A percentile compares a stretch with the other conserved stretches of the same genome.
These are phyloP conservation scores for Theobroma cacao DNA, from an alignment of 345 rosid species.

Conservation along the genomic window DNA sequence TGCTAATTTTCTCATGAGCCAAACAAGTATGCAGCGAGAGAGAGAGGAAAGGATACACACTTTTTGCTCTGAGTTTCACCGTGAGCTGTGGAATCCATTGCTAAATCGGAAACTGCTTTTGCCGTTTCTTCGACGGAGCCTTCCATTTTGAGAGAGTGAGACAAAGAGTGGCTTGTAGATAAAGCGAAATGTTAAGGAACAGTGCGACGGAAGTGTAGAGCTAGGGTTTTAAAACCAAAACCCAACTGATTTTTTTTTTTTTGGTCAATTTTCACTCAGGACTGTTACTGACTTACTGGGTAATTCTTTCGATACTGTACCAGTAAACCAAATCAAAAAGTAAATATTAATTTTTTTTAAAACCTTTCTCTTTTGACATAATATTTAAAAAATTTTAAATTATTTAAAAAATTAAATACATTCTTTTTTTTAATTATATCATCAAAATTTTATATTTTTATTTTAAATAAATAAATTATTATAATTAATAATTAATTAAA, in stretches of 20 bases:
- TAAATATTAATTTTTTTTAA: too few relatives aligned
- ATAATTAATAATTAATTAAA: too few relatives aligned
- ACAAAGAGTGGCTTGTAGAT: not conserved
- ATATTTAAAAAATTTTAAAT: too few relatives aligned
- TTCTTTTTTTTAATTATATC: too few relatives aligned
- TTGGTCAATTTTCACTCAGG: too few relatives aligned
- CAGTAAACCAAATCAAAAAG: too few relatives aligned
- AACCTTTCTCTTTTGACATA: too few relatives aligned
- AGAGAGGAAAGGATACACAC: conserved; percentile 26
- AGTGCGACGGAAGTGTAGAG: not conserved
- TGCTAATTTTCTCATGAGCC: not conserved
- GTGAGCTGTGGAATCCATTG: conserved; percentile 38
- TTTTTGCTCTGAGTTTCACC: conserved; percentile 73
- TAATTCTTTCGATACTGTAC: too few relatives aligned
- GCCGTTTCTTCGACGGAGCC: conserved; percentile 38
- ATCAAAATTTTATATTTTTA: too few relatives aligned
- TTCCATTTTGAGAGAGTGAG: conserved; percentile 27
- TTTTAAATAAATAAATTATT: too few relatives aligned
- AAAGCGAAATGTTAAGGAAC: not conserved
- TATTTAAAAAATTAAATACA: too few relatives aligned
- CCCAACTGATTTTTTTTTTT: not conserved
- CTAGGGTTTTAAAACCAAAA: conserved; percentile 16
- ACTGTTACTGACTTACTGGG: not conserved
- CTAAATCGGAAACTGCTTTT: conserved; percentile 34
- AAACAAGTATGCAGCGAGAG: not conserved